Conservation (phyloP, 2,329 filamentous ascomycete species). For the Beauveria rudraprayagi region DNA sequence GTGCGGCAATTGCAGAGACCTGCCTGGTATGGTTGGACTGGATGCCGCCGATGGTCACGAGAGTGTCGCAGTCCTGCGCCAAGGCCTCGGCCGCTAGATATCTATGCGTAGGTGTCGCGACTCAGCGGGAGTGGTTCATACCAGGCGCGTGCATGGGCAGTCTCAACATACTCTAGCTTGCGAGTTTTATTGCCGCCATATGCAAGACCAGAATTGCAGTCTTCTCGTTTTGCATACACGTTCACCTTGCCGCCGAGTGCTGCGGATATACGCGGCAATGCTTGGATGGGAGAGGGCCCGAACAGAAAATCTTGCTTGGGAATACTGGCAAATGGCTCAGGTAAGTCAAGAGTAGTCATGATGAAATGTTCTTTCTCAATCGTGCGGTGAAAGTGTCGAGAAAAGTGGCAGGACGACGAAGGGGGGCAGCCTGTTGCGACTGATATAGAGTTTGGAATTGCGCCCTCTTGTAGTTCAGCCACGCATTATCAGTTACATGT, state of each 20-base stretch:
- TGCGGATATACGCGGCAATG: constrained; percentile 54
- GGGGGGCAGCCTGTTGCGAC: background rate
- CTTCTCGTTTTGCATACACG: constrained; percentile 65
- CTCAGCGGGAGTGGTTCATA: background rate
- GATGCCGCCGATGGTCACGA: constrained; percentile 59
- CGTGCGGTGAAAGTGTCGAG: no score
- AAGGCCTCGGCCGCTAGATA: constrained; percentile 59
- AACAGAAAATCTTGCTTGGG: constrained; percentile 55
- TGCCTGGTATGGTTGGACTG: constrained; percentile 65
- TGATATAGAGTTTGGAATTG: background rate
- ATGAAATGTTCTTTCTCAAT: background rate
- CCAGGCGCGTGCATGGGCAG: background rate
- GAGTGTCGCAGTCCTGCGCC: constrained; percentile 47
- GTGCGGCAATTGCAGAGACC: constrained; percentile 54
- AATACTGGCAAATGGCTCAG: constrained; percentile 55
- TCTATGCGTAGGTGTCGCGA: constrained; percentile 23
- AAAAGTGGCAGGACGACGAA: background rate
- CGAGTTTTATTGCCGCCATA: constrained; percentile 63
- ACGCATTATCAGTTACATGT: background rate
- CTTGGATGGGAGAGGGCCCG: constrained; percentile 60
- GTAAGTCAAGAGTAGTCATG: constrained; percentile 36
- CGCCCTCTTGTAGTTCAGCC: background rate
- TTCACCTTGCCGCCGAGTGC: constrained; percentile 51
- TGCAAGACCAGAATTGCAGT: constrained; percentile 60
- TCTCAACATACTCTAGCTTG: constrained; percentile 49